A percentile compares a stretch with the other conserved stretches of the same genome.
phyloP scores from a whole-genome alignment of 306 rosid species.

The Citrullus amarus region DNA sequence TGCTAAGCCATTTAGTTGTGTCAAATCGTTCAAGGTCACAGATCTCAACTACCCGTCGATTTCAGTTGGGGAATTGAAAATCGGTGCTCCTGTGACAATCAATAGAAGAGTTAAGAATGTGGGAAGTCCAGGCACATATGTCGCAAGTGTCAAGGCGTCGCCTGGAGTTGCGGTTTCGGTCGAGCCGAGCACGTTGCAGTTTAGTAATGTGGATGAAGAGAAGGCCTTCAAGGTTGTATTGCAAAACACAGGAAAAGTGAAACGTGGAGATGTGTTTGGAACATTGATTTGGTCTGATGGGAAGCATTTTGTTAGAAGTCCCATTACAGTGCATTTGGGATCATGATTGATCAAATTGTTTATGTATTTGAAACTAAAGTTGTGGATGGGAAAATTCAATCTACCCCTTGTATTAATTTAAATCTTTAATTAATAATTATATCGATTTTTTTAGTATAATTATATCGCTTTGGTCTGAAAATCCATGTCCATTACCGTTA shows the following conservation, averaged over 20 bases:
- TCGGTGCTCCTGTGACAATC: neutral
- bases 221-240: conserved; percentile 22
- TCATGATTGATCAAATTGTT: too few species aligned
- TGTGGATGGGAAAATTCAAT: too few species aligned
- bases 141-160: neutral
- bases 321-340: neutral
- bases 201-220: conserved; percentile 26
- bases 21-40: conserved; percentile 5
- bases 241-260: neutral
- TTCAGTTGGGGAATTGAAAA: neutral
- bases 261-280: conserved; percentile 11
- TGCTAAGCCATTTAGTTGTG: conserved; percentile 12
- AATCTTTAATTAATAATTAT: too few species aligned
- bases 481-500: too few species aligned
- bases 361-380: too few species aligned
- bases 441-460: too few species aligned
- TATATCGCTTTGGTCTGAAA: too few species aligned
- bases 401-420: too few species aligned
- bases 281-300: conserved; percentile 30
- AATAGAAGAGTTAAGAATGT: conserved; percentile 41
- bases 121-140: conserved; percentile 24
- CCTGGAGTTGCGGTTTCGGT: conserved; percentile 11
- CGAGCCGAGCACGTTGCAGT: conserved; percentile 18
- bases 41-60: conserved; percentile 49
- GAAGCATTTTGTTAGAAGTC: conserved; percentile 3